phyloP scores from a whole-genome alignment of 2,329 filamentous ascomycete genomes.

The Colletotrichum tofieldiae region DNA sequence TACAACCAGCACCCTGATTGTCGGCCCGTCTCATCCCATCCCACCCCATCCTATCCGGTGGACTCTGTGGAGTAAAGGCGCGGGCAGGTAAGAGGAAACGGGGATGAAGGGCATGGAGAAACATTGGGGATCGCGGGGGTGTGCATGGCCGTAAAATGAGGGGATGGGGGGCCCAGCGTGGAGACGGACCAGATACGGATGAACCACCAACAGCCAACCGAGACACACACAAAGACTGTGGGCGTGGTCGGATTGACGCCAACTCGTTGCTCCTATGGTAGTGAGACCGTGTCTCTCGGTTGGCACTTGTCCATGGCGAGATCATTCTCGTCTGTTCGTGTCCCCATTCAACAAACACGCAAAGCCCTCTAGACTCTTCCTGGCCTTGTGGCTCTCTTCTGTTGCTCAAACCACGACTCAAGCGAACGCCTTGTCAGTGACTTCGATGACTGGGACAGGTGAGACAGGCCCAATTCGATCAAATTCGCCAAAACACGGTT shows the following conservation, averaged over 20 bases:
- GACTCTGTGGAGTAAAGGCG: constrained; percentile 32
- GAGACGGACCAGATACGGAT: not conserved
- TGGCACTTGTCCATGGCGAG: not conserved
- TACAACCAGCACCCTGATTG: not conserved
- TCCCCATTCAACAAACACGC: not conserved
- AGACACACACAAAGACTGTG: not conserved
- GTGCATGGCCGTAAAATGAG: constrained; percentile 19
- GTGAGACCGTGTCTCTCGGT: not conserved
- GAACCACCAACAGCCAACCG: not conserved
- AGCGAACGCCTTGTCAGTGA: not conserved
- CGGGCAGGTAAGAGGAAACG: constrained; percentile 14
- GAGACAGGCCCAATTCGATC: constrained; percentile 19
- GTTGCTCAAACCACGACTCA: not conserved
- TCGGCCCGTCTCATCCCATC: not conserved
- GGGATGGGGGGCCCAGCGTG: constrained; percentile 6
- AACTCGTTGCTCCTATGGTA: not conserved
- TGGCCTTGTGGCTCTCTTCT: not conserved
- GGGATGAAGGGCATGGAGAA: constrained; percentile 28
- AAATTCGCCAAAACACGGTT: constrained; percentile 15
- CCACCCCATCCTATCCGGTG: constrained; percentile 14
- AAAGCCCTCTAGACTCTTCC: not conserved
- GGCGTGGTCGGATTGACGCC: not conserved
- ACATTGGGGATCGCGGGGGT: constrained; percentile 38
- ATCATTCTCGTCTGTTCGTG: not conserved
- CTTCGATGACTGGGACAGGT: constrained; percentile 12